Percentiles rank a stretch among this genome's conserved stretches.
Conservation (phyloP, 345 rosid species). For the Citropsis articulata region DNA sequence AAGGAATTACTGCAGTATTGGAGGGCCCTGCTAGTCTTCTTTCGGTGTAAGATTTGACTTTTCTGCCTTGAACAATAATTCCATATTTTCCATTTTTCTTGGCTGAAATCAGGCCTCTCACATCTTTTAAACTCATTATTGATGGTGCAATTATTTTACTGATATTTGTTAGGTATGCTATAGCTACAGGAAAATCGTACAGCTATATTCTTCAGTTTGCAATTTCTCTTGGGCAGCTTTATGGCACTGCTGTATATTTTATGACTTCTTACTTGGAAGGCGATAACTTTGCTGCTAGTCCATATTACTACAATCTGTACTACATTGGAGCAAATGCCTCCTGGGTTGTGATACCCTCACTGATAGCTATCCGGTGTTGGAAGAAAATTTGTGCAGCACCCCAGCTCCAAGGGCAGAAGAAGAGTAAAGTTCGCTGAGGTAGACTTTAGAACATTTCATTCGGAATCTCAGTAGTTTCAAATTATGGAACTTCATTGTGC, state of each 20-base stretch:
- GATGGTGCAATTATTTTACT: slow-evolving; percentile 6
- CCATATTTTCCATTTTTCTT: not conserved
- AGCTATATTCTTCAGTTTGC: slow-evolving; percentile 86
- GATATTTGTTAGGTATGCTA: slow-evolving; percentile 57
- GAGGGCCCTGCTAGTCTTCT: slow-evolving; percentile 85
- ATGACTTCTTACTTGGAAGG: slow-evolving; percentile 80
- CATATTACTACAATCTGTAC: slow-evolving; percentile 62
- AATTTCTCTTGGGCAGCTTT: slow-evolving; percentile 83
- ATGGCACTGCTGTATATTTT: slow-evolving; percentile 81
- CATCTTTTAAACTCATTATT: not conserved
- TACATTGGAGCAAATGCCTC: slow-evolving; percentile 63
- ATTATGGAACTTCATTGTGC: not conserved
- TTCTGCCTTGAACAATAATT: not conserved
- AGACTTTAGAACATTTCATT: not conserved
- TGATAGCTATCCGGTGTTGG: slow-evolving; percentile 75
- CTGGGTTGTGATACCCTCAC: slow-evolving; percentile 70
- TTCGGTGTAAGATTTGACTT: slow-evolving; percentile 57
- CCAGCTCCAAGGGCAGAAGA: slow-evolving; percentile 39
- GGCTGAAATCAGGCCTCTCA: not conserved
- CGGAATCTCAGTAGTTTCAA: not conserved
- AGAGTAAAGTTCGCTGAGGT: slow-evolving; percentile 45
- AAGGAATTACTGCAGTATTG: slow-evolving; percentile 81
- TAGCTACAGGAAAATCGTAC: slow-evolving; percentile 68
- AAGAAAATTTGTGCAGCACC: slow-evolving; percentile 55
- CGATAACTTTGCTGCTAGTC: slow-evolving; percentile 66